A percentile compares a stretch with the other conserved stretches of the same genome.
Conservation (phyloP, 352 stramenopile species). For the Phytophthora tubulina region DNA sequence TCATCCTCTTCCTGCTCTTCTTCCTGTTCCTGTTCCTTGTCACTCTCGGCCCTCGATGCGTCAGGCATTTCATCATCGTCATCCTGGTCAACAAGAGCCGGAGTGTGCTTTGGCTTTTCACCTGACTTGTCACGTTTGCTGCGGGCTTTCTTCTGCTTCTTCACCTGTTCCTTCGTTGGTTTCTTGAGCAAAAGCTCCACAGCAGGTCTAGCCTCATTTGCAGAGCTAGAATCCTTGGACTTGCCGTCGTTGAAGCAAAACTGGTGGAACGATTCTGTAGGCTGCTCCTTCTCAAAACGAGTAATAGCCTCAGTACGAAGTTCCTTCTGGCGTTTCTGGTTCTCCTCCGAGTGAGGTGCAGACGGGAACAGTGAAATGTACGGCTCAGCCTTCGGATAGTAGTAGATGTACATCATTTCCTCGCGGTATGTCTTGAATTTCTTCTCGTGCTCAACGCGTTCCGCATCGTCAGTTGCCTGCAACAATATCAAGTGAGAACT, state of each 20-base stretch:
- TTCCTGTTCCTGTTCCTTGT: slow-evolving; percentile 34
- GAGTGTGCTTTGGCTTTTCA: slow-evolving; percentile 39
- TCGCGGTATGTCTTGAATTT: slow-evolving; percentile 60
- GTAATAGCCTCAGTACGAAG: slow-evolving; percentile 55
- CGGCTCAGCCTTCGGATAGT: slow-evolving; percentile 75
- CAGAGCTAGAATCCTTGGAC: slow-evolving; percentile 23
- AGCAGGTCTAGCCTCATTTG: slow-evolving; percentile 32
- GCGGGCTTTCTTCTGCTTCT: slow-evolving; percentile 71
- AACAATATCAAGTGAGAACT: slow-evolving; percentile 8
- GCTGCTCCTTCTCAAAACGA: slow-evolving; percentile 68
- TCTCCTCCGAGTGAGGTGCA: slow-evolving; percentile 60
- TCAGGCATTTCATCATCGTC: slow-evolving; percentile 48
- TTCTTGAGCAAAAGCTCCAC: slow-evolving; percentile 73
- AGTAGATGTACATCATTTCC: slow-evolving; percentile 88
- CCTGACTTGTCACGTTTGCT: slow-evolving; percentile 59
- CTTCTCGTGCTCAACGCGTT: slow-evolving; percentile 50
- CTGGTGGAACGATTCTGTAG: slow-evolving; percentile 70
- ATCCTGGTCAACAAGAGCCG: slow-evolving; percentile 67
- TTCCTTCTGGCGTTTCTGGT: slow-evolving; percentile 56
- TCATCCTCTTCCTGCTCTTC: slow-evolving; percentile 68
- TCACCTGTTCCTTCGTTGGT: slow-evolving; percentile 71
- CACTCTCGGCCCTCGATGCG: slow-evolving; percentile 22
- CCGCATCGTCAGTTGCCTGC: slow-evolving; percentile 50
- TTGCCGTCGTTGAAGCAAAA: slow-evolving; percentile 78
- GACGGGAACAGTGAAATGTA: slow-evolving; percentile 79